These are phyloP conservation scores for Fomitopsis palustris DNA, from an alignment of 1,284 basidiomycete species.

Conservation along the genomic window DNA sequence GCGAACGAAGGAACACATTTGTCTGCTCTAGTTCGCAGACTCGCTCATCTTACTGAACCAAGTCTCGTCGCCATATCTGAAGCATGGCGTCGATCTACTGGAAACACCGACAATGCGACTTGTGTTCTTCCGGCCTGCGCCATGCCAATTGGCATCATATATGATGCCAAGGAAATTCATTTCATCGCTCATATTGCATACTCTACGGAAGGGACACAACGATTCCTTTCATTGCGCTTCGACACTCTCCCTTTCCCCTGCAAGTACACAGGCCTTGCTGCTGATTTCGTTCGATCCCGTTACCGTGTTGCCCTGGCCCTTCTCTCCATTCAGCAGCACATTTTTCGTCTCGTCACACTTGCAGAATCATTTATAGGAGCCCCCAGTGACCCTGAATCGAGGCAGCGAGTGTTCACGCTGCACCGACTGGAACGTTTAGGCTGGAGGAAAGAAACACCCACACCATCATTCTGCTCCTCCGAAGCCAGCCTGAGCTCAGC, in stretches of 20 bases:
- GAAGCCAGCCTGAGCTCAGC: too few species aligned
- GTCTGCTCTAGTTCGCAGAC: background rate
- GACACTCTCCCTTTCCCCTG: background rate
- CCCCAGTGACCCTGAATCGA: background rate
- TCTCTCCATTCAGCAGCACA: background rate
- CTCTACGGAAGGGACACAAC: background rate
- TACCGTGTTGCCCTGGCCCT: background rate
- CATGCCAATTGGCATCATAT: background rate
- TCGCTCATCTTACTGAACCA: background rate
- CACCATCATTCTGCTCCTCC: too few species aligned
- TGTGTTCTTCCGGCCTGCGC: background rate
- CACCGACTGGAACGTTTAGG: background rate
- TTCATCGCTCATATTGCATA: background rate
- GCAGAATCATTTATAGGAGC: background rate
- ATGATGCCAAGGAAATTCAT: background rate
- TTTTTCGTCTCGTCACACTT: background rate
- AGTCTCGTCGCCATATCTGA: background rate
- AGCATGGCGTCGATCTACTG: background rate
- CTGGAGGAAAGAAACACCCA: too few species aligned
- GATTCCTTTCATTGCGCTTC: background rate
- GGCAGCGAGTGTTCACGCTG: background rate
- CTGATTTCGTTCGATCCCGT: background rate
- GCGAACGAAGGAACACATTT: background rate
- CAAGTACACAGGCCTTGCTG: background rate
- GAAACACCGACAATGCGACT: background rate